Conservation (phyloP, 1,139 yeast species). For the Hyphopichia burtonii region DNA sequence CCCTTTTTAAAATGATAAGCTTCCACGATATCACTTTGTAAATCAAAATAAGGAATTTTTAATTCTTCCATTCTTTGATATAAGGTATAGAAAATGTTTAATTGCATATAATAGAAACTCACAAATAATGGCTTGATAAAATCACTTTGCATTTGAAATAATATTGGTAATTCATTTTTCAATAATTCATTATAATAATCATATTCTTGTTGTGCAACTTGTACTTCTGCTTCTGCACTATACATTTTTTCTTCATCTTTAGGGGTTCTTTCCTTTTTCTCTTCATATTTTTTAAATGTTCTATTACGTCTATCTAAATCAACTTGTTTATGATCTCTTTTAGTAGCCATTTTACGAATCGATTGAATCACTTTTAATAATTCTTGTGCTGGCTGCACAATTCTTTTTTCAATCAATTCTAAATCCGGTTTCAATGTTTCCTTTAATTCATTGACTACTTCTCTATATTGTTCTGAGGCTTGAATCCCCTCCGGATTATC, state of each 20-base stretch:
- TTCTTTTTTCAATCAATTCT: slow-evolving; percentile 85
- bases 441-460: slow-evolving; percentile 81
- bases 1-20: slow-evolving; percentile 83
- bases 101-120: slow-evolving; percentile 94
- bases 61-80: slow-evolving; percentile 90
- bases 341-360: slow-evolving; percentile 89
- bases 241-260: slow-evolving; percentile 92
- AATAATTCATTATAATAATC: slow-evolving; percentile 94
- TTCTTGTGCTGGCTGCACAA: slow-evolving; percentile 91
- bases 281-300: slow-evolving; percentile 67
- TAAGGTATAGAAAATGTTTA: slow-evolving; percentile 90
- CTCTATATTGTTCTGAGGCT: slow-evolving; percentile 91
- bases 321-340: slow-evolving; percentile 92
- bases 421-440: slow-evolving; percentile 87
- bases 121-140: slow-evolving; percentile 92
- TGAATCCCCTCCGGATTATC: slow-evolving; percentile 95
- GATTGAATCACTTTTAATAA: slow-evolving; percentile 74
- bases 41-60: slow-evolving; percentile 94
- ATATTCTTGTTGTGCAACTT: slow-evolving; percentile 90
- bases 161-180: slow-evolving; percentile 81
- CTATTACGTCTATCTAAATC: slow-evolving; percentile 87
- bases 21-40: slow-evolving; percentile 77
- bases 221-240: slow-evolving; percentile 84
- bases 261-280: slow-evolving; percentile 75
- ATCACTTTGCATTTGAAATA: slow-evolving; percentile 86